phyloP scores from a whole-genome alignment of 345 rosid species.

The Stellera chamaejasme region DNA sequence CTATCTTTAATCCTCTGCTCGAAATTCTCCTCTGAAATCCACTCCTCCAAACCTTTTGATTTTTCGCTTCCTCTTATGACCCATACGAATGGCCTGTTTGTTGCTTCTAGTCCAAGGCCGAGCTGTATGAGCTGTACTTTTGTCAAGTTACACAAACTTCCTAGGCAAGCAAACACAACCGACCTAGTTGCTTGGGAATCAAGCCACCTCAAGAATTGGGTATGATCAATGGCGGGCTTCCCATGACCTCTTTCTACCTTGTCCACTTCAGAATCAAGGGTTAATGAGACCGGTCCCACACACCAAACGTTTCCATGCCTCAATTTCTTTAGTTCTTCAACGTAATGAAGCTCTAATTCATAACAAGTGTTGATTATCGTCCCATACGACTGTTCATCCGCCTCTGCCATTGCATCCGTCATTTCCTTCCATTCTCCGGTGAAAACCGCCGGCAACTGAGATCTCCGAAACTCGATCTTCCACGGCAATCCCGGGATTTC shows the following conservation, averaged over 20 bases:
- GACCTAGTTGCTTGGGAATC: constrained; percentile 35
- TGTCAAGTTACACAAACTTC: constrained; percentile 29
- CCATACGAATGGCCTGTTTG: constrained; percentile 37
- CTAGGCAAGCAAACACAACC: constrained; percentile 42
- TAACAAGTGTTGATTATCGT: constrained; percentile 32
- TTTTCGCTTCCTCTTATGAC: constrained; percentile 26
- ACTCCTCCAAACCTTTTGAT: constrained; percentile 6
- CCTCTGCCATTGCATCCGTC: constrained; percentile 1
- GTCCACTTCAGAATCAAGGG: constrained; percentile 24
- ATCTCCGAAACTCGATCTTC: constrained; percentile 31
- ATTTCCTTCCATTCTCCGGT: not conserved
- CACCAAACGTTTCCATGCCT: constrained; percentile 35
- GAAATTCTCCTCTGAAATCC: constrained; percentile 20
- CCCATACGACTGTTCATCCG: constrained; percentile 22
- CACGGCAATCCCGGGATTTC: constrained; percentile 36
- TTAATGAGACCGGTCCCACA: constrained; percentile 41
- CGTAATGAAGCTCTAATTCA: constrained; percentile 42
- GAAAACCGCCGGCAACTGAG: constrained; percentile 23
- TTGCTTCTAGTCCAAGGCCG: constrained; percentile 34
- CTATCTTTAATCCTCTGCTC: constrained; percentile 23
- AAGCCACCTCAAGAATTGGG: constrained; percentile 30
- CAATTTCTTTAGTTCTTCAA: constrained; percentile 22
- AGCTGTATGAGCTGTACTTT: constrained; percentile 33
- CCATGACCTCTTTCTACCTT: constrained; percentile 32
- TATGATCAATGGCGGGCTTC: constrained; percentile 20